Evolutionary conservation across 768 basidiomycete genomes (phyloP), one percentile per base, ranked within the genome.

Genomic region (Omphalotus guepiniiformis): DNA sequence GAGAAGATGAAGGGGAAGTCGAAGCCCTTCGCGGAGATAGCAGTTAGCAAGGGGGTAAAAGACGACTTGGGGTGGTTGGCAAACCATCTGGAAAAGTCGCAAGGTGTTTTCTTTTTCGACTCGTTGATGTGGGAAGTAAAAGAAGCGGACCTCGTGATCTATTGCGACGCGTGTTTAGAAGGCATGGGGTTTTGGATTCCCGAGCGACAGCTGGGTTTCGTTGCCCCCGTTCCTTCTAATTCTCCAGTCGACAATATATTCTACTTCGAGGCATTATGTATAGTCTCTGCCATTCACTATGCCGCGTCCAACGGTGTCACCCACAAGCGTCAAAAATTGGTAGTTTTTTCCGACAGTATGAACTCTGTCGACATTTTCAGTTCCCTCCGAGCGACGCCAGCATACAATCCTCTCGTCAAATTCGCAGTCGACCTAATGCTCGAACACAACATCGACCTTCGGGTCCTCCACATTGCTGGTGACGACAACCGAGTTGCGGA

Each of bases 1-100:
- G 39, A 16, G 2, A 63, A 63, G 41, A 61, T 56, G 4, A 28
- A 29, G 4, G 61, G 61, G 11, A 63, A 63, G 44, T 19, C 36
- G 1, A 27, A 44, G 13, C 16, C 35, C 2, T 32, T 27, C 15
- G 53, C 50, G 3, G 23, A 22, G 2, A 42, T 63, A 4, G 51
- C 29, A 15, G 22, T 63, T 16, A 62, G 53, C 43, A 28, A 36
- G 7, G 40, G 12, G 0, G 48, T 63, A n/a, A 6, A 18, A 3
- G n/a, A 38, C 3, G 57, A 63, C 21, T 42, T 63, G 9, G 3
- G 6, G 0, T 63, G 63, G 61, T 35, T 63, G 23, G 35, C 39
- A 1, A 27, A 48, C 8, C 56, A 58, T 29, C 19, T 61, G 19
- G 34, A 36, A 21, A 19, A 6, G n/a, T 52, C 53, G 5, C 29